Evolutionary conservation across 2,329 filamentous ascomycete species (phyloP), one percentile per base, ranked within the genome.

Genomic region (Gaeumannomyces tritici): DNA sequence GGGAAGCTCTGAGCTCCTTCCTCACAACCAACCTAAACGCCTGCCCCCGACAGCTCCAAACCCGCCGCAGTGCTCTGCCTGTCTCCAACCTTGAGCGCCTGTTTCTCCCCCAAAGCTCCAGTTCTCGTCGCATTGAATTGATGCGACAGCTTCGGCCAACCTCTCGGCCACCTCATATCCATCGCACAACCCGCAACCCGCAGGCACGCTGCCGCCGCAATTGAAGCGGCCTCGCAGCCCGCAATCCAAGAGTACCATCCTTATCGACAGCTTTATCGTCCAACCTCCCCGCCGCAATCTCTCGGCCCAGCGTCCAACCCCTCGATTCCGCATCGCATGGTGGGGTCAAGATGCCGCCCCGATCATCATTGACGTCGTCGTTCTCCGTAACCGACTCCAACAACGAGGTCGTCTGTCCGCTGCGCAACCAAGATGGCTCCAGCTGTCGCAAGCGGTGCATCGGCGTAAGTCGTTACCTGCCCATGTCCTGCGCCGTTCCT

Each of bases 391-490:
- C 90, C 71, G 91, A 96, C 81, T 47, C 51, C 60, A 93, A 90
- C 76, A 96, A 96, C 76, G 93, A 98, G 79, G 95, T 99, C 73
- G 90, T 97, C 72, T 99, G 95, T 78, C 95, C 95, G 69, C 81
- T 99, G 76, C 88, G 87, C 73, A 97, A 97, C 74, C 93, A 96
- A 73, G 95, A 99, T 85, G 91, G 91, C 75, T 96, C 93, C 69
- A 91, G 89, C 79, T 99, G 95, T 81, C 89, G 93, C 75, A 99
- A 99, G 82, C 86, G 93, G 81, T 99, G 95, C 80, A 88, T 96
- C 73, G 95, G 95, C 77, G 95, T 98, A 84, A 91, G 93, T 95
- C 69, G 66, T 62, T 54, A 21, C 35, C 7, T 42, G 13, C 35
- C 29, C 35, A 55, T 55, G 42, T 55, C 26, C 42, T 42, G 26